Evolutionary conservation across 2,329 filamentous ascomycete species (phyloP).

Genomic region (Phoma sp.): DNA sequence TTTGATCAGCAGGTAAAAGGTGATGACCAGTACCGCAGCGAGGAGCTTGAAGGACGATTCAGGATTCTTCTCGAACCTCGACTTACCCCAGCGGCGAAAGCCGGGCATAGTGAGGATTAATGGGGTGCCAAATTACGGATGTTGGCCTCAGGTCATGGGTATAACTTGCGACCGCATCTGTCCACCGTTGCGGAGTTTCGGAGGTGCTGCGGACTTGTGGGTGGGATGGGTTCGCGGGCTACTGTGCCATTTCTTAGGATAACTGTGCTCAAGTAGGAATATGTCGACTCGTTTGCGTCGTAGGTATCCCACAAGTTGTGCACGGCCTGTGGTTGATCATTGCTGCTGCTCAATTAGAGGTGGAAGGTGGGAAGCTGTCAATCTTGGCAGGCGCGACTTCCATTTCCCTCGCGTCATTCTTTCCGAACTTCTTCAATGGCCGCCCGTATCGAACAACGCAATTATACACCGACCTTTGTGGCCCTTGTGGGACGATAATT

Average conservation of each 20-base stretch:
- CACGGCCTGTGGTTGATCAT: slow-evolving; percentile 7
- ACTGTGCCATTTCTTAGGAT: background rate
- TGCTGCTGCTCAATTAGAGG: slow-evolving; percentile 3
- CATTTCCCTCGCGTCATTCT: background rate
- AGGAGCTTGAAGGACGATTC: slow-evolving; percentile 53
- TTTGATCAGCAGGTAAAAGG: slow-evolving; percentile 51
- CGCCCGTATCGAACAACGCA: background rate
- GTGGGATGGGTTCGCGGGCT: background rate
- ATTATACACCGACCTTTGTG: too few species aligned
- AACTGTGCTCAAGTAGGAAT: background rate
- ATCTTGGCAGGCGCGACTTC: slow-evolving; percentile 13
- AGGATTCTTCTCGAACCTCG: slow-evolving; percentile 50
- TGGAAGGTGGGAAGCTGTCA: slow-evolving; percentile 12
- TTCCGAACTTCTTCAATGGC: background rate
- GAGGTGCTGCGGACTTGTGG: slow-evolving; percentile 20
- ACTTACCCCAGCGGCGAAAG: slow-evolving; percentile 48
- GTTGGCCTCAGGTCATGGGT: slow-evolving; percentile 27
- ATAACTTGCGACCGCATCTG: slow-evolving; percentile 34
- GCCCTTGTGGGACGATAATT: too few species aligned
- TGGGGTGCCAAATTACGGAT: slow-evolving; percentile 15
- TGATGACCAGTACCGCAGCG: slow-evolving; percentile 49
- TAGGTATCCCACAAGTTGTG: background rate
- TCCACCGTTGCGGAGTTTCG: slow-evolving; percentile 26
- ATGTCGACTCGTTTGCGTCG: background rate
- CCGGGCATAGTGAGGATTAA: slow-evolving; percentile 37